Percentiles rank a stretch among this genome's conserved stretches.
Conservation (phyloP, 2,329 filamentous ascomycete species). For the Paecilomyces fulvus region DNA sequence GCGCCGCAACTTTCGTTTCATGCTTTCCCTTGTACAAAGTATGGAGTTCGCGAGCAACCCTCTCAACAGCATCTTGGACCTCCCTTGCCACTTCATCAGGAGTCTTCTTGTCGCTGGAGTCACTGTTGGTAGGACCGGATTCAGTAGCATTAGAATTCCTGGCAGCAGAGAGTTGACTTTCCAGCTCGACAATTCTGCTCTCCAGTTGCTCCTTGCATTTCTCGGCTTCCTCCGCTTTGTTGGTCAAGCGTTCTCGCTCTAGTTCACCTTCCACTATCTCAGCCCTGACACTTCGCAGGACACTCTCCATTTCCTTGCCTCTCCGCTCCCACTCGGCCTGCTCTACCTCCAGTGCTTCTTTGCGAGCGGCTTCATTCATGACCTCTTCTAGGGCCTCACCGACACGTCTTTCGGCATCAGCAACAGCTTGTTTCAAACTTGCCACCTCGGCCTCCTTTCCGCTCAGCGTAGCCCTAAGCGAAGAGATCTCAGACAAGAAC, state of each 20-base stretch:
- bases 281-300: constrained; percentile 70
- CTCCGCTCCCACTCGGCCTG: constrained; percentile 77
- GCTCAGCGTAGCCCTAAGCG: constrained; percentile 81
- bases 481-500: constrained; percentile 87
- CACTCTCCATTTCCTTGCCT: constrained; percentile 74
- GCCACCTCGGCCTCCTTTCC: constrained; percentile 89
- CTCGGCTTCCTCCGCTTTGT: constrained; percentile 68
- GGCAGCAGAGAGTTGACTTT: constrained; percentile 37
- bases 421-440: constrained; percentile 77
- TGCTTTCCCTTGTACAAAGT: constrained; percentile 94
- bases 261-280: constrained; percentile 70
- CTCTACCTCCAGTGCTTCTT: constrained; percentile 65
- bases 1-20: constrained; percentile 84
- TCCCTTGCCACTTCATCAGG: constrained; percentile 49
- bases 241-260: constrained; percentile 72
- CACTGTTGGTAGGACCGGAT: constrained; percentile 18
- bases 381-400: constrained; percentile 77
- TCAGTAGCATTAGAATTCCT: constrained; percentile 21
- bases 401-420: constrained; percentile 84
- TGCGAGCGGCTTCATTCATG: constrained; percentile 63
- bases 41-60: constrained; percentile 89
- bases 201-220: constrained; percentile 43
- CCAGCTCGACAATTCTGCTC: constrained; percentile 37
- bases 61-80: constrained; percentile 77
- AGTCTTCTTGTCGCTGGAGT: constrained; percentile 29